Percentiles rank a stretch among this genome's conserved stretches.
Evolutionary conservation across 805 yeast species (phyloP).

Genomic region (Brettanomyces bruxellensis): DNA sequence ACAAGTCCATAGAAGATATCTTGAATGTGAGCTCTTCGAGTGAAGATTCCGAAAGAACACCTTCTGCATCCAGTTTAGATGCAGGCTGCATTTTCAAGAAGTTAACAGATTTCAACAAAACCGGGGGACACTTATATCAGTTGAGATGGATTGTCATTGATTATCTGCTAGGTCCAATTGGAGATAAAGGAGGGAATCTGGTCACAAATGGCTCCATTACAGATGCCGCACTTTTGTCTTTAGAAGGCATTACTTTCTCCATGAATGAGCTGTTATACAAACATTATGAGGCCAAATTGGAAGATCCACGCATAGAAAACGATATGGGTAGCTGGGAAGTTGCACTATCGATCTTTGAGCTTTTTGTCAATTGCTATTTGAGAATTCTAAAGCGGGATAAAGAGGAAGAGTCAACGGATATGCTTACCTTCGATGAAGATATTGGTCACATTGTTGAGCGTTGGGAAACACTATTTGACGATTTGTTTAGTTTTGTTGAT

Average conservation of each 20-base stretch:
- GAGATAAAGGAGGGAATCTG: constrained; percentile 12
- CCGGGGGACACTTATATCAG: constrained; percentile 19
- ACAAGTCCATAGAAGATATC: constrained; percentile 22
- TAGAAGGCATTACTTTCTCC: constrained; percentile 19
- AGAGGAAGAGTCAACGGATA: constrained; percentile 13
- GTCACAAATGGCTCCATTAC: constrained; percentile 17
- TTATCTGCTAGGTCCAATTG: constrained; percentile 12
- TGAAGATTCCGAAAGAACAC: constrained; percentile 6
- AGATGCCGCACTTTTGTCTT: constrained; percentile 10
- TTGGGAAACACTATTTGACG: constrained; percentile 38
- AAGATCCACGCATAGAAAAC: background rate
- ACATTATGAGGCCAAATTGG: constrained; percentile 4
- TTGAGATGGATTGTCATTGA: constrained; percentile 18
- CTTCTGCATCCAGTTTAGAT: constrained; percentile 12
- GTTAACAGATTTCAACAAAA: constrained; percentile 11
- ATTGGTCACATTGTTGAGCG: constrained; percentile 33
- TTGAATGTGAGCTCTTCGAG: constrained; percentile 13
- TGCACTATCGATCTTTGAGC: constrained; percentile 33
- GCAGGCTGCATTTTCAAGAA: constrained; percentile 10
- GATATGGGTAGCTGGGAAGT: constrained; percentile 7
- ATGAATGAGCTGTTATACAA: constrained; percentile 17
- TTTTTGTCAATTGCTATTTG: constrained; percentile 34
- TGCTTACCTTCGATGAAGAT: constrained; percentile 16
- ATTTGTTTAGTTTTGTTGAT: constrained; percentile 9
- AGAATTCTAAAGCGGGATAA: constrained; percentile 18